Base-by-base conservation (phyloP, 2,329 filamentous ascomycete genomes). In the Juglanconis juglandina region DNA sequence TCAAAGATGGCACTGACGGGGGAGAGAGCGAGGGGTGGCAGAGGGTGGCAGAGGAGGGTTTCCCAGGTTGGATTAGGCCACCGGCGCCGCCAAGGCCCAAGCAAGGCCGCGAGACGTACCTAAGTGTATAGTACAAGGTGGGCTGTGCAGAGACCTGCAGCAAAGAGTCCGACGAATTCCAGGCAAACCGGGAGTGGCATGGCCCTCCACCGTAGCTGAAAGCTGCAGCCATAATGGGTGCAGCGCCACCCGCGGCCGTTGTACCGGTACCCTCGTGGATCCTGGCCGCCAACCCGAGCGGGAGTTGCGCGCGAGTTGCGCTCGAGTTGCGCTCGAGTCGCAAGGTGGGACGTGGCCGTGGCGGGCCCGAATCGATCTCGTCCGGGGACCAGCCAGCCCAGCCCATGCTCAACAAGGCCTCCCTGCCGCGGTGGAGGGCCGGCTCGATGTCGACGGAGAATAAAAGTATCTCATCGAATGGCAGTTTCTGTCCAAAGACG, bases 71-170 rank as follows among this genome's bases (percentile, higher is more conserved):
- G 24, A 56, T 30, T 33, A 41, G 44, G 44, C 34, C 17, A 59
- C 53, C 52, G 54, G 37, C 60, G 57, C 53, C 56, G 30, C 52
- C 47, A 50, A 42, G 35, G 52, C 59, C 50, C 49, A 50, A 61
- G 58, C 42, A 61, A 65, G 64, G 51, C 50, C 50, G 55, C 5
- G 34, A 49, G 61, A 63, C 60, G 64, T 65, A 64, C 63, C 59
- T 65, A 30, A 42, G 49, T 54, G 41, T 52, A 34, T 42, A 41
- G 52, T 53, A 58, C 56, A 53, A 59, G 57, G 67, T 59, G 65
- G 72, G 72, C 72, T 72, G 72, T 73, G 72, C 70, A 68, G 65
- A 64, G 62, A 68, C 69, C 59, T 72, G 71, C 71, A 71, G 64
- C 68, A 66, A 72, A 68, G 68, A 70, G 61, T 63, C 69, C 67